A percentile compares a stretch with the other conserved stretches of the same genome.
Evolutionary conservation across 768 basidiomycete genomes (phyloP).

Genomic region (Leucosporidium yakuticum): DNA sequence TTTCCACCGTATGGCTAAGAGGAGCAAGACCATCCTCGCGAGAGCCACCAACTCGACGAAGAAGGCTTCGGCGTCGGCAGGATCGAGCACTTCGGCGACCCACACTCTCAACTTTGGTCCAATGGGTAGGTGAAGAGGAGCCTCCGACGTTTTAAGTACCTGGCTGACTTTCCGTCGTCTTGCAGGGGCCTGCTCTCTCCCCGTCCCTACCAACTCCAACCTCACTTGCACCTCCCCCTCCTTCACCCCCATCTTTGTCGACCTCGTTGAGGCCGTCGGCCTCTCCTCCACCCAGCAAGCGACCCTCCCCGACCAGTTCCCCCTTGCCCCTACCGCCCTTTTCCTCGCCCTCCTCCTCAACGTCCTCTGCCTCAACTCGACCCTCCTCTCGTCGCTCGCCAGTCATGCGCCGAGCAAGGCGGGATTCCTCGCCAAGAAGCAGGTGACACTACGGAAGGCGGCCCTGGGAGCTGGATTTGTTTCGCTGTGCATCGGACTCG

Average conservation of each 20-base stretch:
- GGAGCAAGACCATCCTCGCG: not conserved
- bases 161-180: too few species aligned
- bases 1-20: not conserved
- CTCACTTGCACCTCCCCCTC: constrained; percentile 12
- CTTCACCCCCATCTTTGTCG: constrained; percentile 26
- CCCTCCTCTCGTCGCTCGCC: constrained; percentile 7
- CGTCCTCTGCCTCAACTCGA: constrained; percentile 11
- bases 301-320: constrained; percentile 25
- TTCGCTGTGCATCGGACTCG: not conserved
- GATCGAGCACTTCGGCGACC: not conserved
- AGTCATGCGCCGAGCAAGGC: constrained; percentile 9
- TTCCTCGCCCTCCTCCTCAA: constrained; percentile 25
- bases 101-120: not conserved
- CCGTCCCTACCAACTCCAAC: not conserved
- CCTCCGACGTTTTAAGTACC: too few species aligned
- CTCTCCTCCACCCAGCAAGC: not conserved
- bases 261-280: constrained; percentile 5
- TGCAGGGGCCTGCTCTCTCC: constrained; percentile 19
- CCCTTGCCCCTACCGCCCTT: constrained; percentile 19
- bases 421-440: constrained; percentile 1
- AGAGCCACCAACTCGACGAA: not conserved
- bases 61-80: not conserved
- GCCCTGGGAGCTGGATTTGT: constrained; percentile 7
- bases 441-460: constrained; percentile 7
- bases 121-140: not conserved